Evolutionary conservation across 345 rosid genomes (phyloP), one percentile per base, ranked within the genome.

Genomic region (Firmiana major): DNA sequence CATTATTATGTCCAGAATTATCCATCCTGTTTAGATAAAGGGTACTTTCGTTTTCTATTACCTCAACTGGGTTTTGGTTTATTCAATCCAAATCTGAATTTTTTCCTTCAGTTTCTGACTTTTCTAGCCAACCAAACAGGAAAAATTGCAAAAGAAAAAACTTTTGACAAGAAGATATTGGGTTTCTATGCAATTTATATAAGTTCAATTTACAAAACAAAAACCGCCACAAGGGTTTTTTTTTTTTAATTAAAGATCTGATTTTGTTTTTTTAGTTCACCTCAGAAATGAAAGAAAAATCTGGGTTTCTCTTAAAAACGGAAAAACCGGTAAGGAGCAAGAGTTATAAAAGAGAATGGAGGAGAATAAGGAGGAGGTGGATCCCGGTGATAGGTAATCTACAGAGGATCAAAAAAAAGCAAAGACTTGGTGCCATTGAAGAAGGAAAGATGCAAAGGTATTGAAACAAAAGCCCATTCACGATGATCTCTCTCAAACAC

Each of bases 311-410:
- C 12, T 17, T 38, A 15, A 59, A 17, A 76, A 79, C 75, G 83
- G 78, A 9, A 46, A 36, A 69, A 67, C 77, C 81, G 73, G 82
- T n/a, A 58, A 76, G n/a, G 51, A 80, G 74, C 15, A 36, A 73
- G 81, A 78, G 88, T 68, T 90, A 92, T 88, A 92, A 92, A 55
- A 92, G 91, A 54, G 97, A 88, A 82, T 94, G 97, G 59, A 94
- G 94, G 74, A 94, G 83, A 85, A 92, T 85, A 60, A 93, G 92
- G 79, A 93, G 95, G 36, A 89, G 92, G 59, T 87, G 88, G 48
- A 91, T 82, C 38, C 85, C 89, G 7, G 92, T 88, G 72, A 90
- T 86, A 54, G 96, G 92, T 66, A 86, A 82, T 59, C 84, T 85
- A 67, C 65, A 83, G 26, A 84, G 85, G 70, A 78, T 85, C 75